Evolutionary conservation across 2,329 filamentous ascomycete species (phyloP).

Genomic region (Pseudogymnoascus sp.): DNA sequence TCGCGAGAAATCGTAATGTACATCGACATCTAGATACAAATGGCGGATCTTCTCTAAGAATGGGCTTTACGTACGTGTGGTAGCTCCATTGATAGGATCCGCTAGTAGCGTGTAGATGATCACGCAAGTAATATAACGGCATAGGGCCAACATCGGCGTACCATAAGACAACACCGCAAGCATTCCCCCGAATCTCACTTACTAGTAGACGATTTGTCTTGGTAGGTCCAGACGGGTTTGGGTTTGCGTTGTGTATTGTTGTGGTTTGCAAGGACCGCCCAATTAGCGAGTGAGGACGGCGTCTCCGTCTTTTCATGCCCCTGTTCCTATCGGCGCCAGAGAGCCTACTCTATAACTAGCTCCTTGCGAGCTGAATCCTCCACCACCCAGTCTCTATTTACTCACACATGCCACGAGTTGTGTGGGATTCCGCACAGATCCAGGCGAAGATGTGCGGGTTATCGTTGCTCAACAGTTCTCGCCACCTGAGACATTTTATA

Average conservation of each 20-base stretch:
- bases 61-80: background rate
- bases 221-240: slow-evolving; percentile 2
- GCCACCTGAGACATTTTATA: slow-evolving; percentile 8
- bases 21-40: background rate
- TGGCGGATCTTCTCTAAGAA: background rate
- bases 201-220: background rate
- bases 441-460: background rate
- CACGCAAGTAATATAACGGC: slow-evolving; percentile 1
- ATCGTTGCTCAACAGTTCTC: slow-evolving; percentile 2
- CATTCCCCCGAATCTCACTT: slow-evolving; percentile 3
- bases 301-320: slow-evolving; percentile 5
- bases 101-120: slow-evolving; percentile 2
- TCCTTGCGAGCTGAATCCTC: background rate
- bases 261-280: background rate
- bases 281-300: slow-evolving; percentile 3
- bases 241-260: background rate
- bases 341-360: background rate
- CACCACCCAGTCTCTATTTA: background rate
- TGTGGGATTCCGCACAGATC: slow-evolving; percentile 6
- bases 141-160: background rate
- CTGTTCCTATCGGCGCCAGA: slow-evolving; percentile 5
- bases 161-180: background rate
- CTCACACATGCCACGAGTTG: slow-evolving; percentile 6
- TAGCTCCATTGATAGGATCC: slow-evolving; percentile 6
- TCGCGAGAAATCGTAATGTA: slow-evolving; percentile 1